Evolutionary conservation across 768 basidiomycete genomes (phyloP).

Genomic region (Leucocoprinus birnbaumii): DNA sequence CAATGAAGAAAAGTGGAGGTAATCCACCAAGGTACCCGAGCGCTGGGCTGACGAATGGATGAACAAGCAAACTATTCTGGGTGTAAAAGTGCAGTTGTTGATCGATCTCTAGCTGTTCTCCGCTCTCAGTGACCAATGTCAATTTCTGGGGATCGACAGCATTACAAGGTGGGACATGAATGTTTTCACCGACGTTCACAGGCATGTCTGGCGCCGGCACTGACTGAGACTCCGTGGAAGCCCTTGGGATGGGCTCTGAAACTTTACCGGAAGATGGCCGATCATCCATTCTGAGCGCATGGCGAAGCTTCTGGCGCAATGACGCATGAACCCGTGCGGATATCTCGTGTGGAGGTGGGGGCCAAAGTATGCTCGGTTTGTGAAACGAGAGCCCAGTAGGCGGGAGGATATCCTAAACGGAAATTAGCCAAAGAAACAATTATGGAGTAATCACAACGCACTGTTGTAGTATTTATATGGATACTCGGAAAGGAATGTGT

Average conservation of each 20-base stretch:
- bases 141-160: conserved; percentile 41
- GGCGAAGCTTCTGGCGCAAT: conserved; percentile 58
- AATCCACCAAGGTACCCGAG: conserved; percentile 86
- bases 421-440: background rate
- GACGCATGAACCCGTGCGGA: conserved; percentile 53
- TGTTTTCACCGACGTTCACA: conserved; percentile 48
- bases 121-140: conserved; percentile 38
- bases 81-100: conserved; percentile 87
- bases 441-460: conserved; percentile 25
- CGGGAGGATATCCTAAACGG: conserved; percentile 77
- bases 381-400: conserved; percentile 73
- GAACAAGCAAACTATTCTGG: conserved; percentile 69
- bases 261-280: conserved; percentile 17
- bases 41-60: conserved; percentile 83
- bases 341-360: conserved; percentile 65
- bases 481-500: conserved; percentile 94
- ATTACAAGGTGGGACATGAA: conserved; percentile 36
- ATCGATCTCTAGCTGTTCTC: conserved; percentile 51
- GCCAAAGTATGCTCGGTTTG: conserved; percentile 80
- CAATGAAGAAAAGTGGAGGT: conserved; percentile 82
- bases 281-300: conserved; percentile 41
- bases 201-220: conserved; percentile 19
- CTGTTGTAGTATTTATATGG: conserved; percentile 80
- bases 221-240: conserved; percentile 1
- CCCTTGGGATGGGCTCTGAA: background rate